A percentile compares a stretch with the other conserved stretches of the same genome.
Conservation (phyloP, 2,329 filamentous ascomycete species). For the Madurella fahalii region DNA sequence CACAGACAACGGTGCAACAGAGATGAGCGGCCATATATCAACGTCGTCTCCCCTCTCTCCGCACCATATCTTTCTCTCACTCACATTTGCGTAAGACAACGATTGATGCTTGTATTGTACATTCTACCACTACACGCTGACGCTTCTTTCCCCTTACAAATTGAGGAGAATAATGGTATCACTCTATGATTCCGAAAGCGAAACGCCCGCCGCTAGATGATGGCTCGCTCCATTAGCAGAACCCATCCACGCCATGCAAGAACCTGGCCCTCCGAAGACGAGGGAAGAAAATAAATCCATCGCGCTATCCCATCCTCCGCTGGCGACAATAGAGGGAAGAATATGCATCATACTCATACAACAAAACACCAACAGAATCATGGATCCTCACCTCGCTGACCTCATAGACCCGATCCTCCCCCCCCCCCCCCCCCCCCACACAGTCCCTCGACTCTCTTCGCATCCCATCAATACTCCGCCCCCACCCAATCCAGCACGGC, state of each 20-base stretch:
- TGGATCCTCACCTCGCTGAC: too few relatives aligned
- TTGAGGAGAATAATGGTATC: neutral
- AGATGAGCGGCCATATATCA: neutral
- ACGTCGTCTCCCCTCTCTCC: neutral
- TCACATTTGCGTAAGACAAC: neutral
- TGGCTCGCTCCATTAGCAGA: too few relatives aligned
- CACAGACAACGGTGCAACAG: neutral
- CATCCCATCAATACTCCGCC: conserved; percentile 22
- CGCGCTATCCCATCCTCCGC: too few relatives aligned
- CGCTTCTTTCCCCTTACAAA: neutral
- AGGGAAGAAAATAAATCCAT: too few relatives aligned
- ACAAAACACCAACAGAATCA: too few relatives aligned
- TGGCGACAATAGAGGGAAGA: neutral
- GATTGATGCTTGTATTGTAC: neutral
- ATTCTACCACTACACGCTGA: neutral
- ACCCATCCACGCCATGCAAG: too few relatives aligned
- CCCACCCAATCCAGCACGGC: conserved; percentile 28
- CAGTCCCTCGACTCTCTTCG: neutral
- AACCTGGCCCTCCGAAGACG: too few relatives aligned
- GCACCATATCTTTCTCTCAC: neutral
- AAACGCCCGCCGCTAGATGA: neutral
- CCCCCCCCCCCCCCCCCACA: too few relatives aligned
- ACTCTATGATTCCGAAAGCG: neutral
- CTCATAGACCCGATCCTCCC: neutral
- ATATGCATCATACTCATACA: neutral